Evolutionary conservation across 2,329 filamentous ascomycete species (phyloP), one percentile per base, ranked within the genome.

Genomic region (Trichoderma koningiopsis): DNA sequence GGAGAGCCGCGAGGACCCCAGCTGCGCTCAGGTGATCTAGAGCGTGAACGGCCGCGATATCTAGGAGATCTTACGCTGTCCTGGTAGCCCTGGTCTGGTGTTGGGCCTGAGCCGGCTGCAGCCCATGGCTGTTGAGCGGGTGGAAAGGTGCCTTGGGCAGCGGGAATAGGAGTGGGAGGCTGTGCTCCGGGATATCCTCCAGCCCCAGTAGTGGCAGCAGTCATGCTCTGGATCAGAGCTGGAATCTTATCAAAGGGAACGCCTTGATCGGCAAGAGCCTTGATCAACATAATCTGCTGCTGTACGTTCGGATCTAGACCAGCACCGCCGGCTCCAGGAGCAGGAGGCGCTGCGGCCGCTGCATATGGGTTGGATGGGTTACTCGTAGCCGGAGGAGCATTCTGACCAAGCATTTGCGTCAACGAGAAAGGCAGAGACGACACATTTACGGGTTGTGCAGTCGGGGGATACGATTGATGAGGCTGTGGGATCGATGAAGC

Each of bases 201-300:
- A 49, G 77, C 73, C 35, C 76, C 71, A 53, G 75, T 71, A 53
- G 74, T 78, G 65, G 76, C 78, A 72, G 77, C 78, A 74, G 84
- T 82, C 75, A 89, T 82, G 73, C 83, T 83, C 71, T 87, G 83
- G 74, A 91, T 83, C 70, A 87, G 79, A 63, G 81, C 80, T 10
- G 85, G 89, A 81, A 93, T 93, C 79, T 94, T 91, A 71, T 96
- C 93, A 79, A 92, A 85, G 3, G 92, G 87, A 31, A 96, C 84
- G 59, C 92, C 92, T 78, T 93, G 91, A 40, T 91, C 89, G 70
- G 90, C 86, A 68, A 96, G 85, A 13, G 91, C 85, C 80, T 94
- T 92, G 74, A 96, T 87, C 72, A 96, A 81, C 78, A 91, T 83
- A 68, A 94, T 83, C 76, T 94, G 91, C 77, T 92, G 87, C 73